Evolutionary conservation across 2,329 filamentous ascomycete genomes (phyloP).

Genomic region (Trichophyton simii): DNA sequence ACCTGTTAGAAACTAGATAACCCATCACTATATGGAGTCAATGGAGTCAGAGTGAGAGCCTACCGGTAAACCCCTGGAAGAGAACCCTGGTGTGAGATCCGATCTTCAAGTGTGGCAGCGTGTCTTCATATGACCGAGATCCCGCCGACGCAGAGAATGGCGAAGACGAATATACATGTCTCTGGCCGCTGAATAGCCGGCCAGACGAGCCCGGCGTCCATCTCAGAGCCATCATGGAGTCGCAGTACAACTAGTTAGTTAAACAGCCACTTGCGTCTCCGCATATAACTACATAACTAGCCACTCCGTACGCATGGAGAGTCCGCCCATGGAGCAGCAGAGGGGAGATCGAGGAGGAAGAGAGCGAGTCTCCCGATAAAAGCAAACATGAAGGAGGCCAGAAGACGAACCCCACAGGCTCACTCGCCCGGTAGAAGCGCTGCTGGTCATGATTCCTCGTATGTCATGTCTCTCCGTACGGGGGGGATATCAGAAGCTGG

Average conservation of each 20-base stretch:
- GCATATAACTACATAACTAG: too few species aligned
- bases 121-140: constrained; percentile 42
- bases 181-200: not conserved
- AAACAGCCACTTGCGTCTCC: not conserved
- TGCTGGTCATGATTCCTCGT: too few species aligned
- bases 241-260: too few species aligned
- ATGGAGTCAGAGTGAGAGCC: not conserved
- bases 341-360: not conserved
- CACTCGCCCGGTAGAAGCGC: not conserved
- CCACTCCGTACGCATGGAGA: not conserved
- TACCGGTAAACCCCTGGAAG: constrained; percentile 59
- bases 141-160: constrained; percentile 24
- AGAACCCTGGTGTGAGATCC: constrained; percentile 54
- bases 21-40: not conserved
- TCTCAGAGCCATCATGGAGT: not conserved
- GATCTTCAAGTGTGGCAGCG: constrained; percentile 54
- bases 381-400: not conserved
- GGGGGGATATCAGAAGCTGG: too few species aligned
- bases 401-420: not conserved
- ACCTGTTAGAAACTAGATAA: not conserved
- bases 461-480: too few species aligned
- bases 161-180: constrained; percentile 1
- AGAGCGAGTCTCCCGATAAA: not conserved
- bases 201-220: not conserved
- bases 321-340: too few species aligned